These are phyloP conservation scores for Dictyostelium brefeldianum DNA, from an alignment of 78 protist genomes.

Conservation along the genomic window DNA sequence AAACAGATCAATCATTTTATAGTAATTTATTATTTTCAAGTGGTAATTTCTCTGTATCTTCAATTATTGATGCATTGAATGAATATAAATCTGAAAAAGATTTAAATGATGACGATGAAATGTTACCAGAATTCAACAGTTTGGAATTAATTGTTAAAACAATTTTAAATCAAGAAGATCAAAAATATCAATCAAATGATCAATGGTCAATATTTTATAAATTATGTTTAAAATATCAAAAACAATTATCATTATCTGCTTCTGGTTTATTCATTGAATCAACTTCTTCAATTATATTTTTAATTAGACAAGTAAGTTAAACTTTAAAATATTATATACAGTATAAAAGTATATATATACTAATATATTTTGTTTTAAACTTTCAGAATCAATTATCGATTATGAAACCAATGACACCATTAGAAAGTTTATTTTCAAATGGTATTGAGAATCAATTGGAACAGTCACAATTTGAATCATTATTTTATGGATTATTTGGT, in stretches of 20 bases:
- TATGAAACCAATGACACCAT: conserved; percentile 60
- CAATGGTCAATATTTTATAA: conserved; percentile 61
- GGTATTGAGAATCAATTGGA: too few species aligned
- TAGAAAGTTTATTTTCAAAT: conserved; percentile 23
- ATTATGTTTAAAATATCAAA: conserved; percentile 22
- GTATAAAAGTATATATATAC: too few species aligned
- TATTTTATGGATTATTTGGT: too few species aligned
- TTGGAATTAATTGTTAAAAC: neutral
- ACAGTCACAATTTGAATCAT: neutral
- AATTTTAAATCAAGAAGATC: conserved; percentile 6
- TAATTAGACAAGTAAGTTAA: conserved; percentile 49
- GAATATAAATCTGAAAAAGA: neutral
- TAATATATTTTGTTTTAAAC: too few species aligned
- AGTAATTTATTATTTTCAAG: conserved; percentile 34
- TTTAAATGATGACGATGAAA: neutral
- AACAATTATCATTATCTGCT: neutral
- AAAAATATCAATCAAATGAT: conserved; percentile 19
- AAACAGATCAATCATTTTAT: conserved; percentile 19
- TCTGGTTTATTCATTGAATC: conserved; percentile 50
- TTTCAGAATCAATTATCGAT: conserved; percentile 61
- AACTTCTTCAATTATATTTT: conserved; percentile 30
- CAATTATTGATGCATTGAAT: conserved; percentile 46
- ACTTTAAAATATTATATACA: too few species aligned
- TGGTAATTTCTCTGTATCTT: conserved; percentile 16
- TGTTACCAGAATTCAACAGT: conserved; percentile 1